Conservation (phyloP, 2,329 filamentous ascomycete genomes). For the Aspergillus sp. region DNA sequence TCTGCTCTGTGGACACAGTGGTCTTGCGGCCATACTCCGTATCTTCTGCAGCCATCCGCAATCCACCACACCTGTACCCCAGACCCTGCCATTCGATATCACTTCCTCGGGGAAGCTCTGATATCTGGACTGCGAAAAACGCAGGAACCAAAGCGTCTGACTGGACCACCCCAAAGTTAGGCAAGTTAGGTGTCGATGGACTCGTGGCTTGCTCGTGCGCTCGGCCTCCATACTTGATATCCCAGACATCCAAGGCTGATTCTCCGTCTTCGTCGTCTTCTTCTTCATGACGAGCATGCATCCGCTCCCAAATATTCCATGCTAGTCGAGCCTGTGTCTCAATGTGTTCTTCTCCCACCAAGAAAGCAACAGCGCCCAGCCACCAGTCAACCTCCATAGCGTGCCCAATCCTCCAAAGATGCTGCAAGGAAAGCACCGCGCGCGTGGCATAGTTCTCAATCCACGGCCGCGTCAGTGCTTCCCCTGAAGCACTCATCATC, state of each 20-base stretch:
- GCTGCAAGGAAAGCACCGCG: slow-evolving; percentile 75
- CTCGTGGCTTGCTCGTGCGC: slow-evolving; percentile 41
- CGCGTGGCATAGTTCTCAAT: slow-evolving; percentile 56
- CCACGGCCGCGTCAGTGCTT: slow-evolving; percentile 20
- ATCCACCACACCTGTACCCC: slow-evolving; percentile 53
- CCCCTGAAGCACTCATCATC: slow-evolving; percentile 33
- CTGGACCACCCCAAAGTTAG: slow-evolving; percentile 31
- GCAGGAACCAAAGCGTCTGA: slow-evolving; percentile 55
- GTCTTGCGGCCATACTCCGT: slow-evolving; percentile 20
- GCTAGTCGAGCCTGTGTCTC: slow-evolving; percentile 40
- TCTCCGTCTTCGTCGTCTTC: slow-evolving; percentile 54
- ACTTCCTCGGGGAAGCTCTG: slow-evolving; percentile 71
- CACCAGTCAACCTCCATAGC: slow-evolving; percentile 74
- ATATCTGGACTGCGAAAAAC: slow-evolving; percentile 74
- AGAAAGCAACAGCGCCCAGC: slow-evolving; percentile 74
- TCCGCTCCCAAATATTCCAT: slow-evolving; percentile 49
- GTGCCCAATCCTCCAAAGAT: slow-evolving; percentile 79
- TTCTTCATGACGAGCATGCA: slow-evolving; percentile 31
- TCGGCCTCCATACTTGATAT: slow-evolving; percentile 60
- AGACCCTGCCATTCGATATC: slow-evolving; percentile 82
- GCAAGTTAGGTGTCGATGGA: slow-evolving; percentile 24
- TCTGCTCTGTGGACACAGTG: slow-evolving; percentile 27
- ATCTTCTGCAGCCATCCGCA: slow-evolving; percentile 24
- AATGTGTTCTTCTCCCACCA: slow-evolving; percentile 52
- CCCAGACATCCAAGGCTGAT: slow-evolving; percentile 47